Percentiles rank a stretch among this genome's conserved stretches.
phyloP scores from a whole-genome alignment of 192 early-diverging fungal species.

The Podila horticola region DNA sequence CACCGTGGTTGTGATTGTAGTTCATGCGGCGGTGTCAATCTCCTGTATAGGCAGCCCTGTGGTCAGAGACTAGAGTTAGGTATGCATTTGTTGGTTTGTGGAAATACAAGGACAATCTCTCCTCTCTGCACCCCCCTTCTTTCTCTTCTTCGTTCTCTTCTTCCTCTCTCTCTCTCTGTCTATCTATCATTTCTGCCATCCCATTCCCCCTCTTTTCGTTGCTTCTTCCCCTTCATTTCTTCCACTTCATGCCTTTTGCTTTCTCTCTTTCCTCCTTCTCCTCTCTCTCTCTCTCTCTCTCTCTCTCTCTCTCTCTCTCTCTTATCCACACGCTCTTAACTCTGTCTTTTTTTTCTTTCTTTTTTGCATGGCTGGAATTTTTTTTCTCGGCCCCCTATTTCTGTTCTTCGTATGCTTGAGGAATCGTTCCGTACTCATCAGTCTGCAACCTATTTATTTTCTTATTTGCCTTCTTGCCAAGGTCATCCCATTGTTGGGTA shows the following conservation, averaged over 20 bases:
- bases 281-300: neutral
- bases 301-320: neutral
- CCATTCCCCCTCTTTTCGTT: neutral
- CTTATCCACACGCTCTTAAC: neutral
- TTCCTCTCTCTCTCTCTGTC: neutral
- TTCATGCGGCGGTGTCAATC: too few relatives aligned
- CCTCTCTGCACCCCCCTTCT: neutral
- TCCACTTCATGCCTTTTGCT: too few relatives aligned
- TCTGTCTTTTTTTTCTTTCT: neutral
- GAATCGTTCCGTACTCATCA: too few relatives aligned
- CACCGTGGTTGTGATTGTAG: too few relatives aligned
- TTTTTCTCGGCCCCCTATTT: neutral
- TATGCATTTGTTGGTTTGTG: too few relatives aligned
- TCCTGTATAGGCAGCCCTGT: too few relatives aligned
- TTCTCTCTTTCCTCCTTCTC: neutral
- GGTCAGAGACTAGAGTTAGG: too few relatives aligned
- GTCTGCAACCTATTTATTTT: too few relatives aligned
- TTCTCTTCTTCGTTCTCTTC: neutral
- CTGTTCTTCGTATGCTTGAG: neutral
- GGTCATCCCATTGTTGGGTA: too few relatives aligned
- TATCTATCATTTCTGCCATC: neutral
- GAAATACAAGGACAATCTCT: neutral
- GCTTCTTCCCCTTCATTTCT: neutral
- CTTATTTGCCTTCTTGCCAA: too few relatives aligned
- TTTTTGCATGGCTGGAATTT: neutral